A percentile compares a stretch with the other conserved stretches of the same genome.
phyloP scores from a whole-genome alignment of 768 basidiomycete species.

The Lanmaoa pseudosensibilis region DNA sequence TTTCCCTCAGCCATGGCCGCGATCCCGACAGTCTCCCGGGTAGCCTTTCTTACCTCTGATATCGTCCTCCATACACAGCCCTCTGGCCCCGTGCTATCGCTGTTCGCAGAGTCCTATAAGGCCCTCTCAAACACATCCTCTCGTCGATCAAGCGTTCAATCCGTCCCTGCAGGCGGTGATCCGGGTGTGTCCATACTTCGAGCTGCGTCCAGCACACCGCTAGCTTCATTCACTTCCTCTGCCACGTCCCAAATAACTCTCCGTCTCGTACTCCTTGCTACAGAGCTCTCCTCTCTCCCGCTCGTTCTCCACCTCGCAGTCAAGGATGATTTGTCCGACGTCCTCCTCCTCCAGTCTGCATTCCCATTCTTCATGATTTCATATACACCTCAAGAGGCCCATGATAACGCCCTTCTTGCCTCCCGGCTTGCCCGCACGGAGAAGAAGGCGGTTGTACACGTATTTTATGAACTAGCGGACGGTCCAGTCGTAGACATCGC shows the following conservation, averaged over 20 bases:
- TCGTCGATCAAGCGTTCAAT: conserved; percentile 44
- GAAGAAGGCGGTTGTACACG: conserved; percentile 80
- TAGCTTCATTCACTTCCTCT: conserved; percentile 61
- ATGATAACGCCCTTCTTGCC: conserved; percentile 88
- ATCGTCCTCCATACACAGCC: conserved; percentile 59
- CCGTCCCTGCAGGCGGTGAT: conserved; percentile 66
- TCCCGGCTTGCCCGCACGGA: conserved; percentile 72
- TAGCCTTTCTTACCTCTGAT: conserved; percentile 73
- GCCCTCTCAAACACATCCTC: conserved; percentile 36
- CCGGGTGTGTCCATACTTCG: conserved; percentile 57
- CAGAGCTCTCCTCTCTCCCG: conserved; percentile 62
- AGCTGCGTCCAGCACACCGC: conserved; percentile 38
- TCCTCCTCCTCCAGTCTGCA: conserved; percentile 72
- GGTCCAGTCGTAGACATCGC: conserved; percentile 50
- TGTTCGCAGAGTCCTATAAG: conserved; percentile 34
- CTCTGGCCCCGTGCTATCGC: conserved; percentile 40
- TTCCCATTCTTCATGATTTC: conserved; percentile 85
- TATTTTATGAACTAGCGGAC: conserved; percentile 55
- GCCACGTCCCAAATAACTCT: conserved; percentile 53
- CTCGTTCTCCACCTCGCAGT: conserved; percentile 74
- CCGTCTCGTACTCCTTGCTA: conserved; percentile 65
- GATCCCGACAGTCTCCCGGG: conserved; percentile 53
- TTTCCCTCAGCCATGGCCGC: conserved; percentile 26
- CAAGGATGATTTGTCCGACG: conserved; percentile 66
- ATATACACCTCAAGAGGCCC: conserved; percentile 72